These are phyloP conservation scores for Sungouiozyma intestinalis DNA, from an alignment of 805 yeast genomes.

Conservation along the genomic window DNA sequence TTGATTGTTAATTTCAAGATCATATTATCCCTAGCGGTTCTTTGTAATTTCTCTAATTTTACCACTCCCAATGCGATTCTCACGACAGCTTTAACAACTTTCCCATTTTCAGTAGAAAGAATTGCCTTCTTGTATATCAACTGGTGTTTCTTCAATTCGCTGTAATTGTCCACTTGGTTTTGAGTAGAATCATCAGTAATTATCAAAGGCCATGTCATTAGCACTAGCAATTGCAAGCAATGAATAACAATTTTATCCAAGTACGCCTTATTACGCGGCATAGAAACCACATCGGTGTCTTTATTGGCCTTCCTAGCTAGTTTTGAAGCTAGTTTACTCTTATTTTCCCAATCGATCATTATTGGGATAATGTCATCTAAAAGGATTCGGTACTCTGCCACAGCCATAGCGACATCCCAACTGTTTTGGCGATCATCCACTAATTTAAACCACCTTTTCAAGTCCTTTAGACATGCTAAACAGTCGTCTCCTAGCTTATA, in stretches of 20 bases:
- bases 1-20: conserved; percentile 61
- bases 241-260: conserved; percentile 57
- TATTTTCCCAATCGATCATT: conserved; percentile 58
- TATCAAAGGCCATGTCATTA: conserved; percentile 77
- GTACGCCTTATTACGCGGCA: conserved; percentile 21
- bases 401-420: conserved; percentile 79
- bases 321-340: conserved; percentile 19
- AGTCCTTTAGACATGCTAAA: conserved; percentile 70
- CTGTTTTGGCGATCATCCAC: conserved; percentile 66
- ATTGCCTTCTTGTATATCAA: conserved; percentile 59
- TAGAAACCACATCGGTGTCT: too few relatives aligned
- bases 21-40: conserved; percentile 63
- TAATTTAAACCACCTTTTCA: conserved; percentile 76
- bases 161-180: conserved; percentile 46
- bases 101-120: conserved; percentile 47
- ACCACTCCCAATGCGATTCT: conserved; percentile 58
- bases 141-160: conserved; percentile 58
- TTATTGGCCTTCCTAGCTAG: conserved; percentile 13
- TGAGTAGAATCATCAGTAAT: conserved; percentile 49
- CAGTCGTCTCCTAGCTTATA: conserved; percentile 77
- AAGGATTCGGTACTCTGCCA: conserved; percentile 70
- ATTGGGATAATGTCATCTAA: conserved; percentile 65
- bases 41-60: conserved; percentile 38
- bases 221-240: conserved; percentile 68
- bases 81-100: conserved; percentile 56